phyloP scores from a whole-genome alignment of 768 basidiomycete genomes.

The Wakefieldia striispora region DNA sequence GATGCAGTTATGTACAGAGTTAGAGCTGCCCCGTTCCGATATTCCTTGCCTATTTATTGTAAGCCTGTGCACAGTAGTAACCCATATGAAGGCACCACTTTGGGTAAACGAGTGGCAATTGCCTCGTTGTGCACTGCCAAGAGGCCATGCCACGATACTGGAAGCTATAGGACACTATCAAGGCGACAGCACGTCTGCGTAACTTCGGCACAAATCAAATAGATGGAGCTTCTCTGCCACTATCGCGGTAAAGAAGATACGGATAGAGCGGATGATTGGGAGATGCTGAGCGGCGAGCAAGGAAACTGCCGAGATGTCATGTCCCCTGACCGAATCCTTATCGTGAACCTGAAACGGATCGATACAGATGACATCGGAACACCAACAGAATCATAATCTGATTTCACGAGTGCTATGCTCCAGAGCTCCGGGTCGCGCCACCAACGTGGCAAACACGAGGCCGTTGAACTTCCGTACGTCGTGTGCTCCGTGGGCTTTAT shows the following conservation, averaged over 20 bases:
- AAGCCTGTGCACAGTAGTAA: conserved; percentile 19
- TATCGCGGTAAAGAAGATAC: conserved; percentile 18
- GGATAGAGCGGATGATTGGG: conserved; percentile 10
- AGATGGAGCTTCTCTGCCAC: conserved; percentile 21
- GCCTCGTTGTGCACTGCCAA: conserved; percentile 29
- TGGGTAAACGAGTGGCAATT: conserved; percentile 11
- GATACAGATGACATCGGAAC: conserved; percentile 10
- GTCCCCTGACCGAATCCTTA: conserved; percentile 13
- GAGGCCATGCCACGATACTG: conserved; percentile 18
- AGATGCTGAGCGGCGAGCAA: not conserved
- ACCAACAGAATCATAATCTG: not conserved
- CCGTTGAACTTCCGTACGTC: conserved; percentile 2
- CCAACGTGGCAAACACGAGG: conserved; percentile 30
- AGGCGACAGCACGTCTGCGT: conserved; percentile 27
- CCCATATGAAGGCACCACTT: conserved; percentile 23
- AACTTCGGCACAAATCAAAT: conserved; percentile 23
- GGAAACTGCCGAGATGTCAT: not conserved
- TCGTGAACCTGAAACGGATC: conserved; percentile 10
- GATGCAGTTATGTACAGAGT: conserved; percentile 21
- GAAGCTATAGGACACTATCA: conserved; percentile 20
- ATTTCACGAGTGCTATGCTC: conserved; percentile 2
- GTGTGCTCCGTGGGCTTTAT: conserved; percentile 8
- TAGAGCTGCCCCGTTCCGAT: conserved; percentile 19
- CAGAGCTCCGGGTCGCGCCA: conserved; percentile 6
- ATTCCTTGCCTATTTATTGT: conserved; percentile 22